Evolutionary conservation across 2,329 filamentous ascomycete species (phyloP).

Genomic region (Aureobasidium namibiae): DNA sequence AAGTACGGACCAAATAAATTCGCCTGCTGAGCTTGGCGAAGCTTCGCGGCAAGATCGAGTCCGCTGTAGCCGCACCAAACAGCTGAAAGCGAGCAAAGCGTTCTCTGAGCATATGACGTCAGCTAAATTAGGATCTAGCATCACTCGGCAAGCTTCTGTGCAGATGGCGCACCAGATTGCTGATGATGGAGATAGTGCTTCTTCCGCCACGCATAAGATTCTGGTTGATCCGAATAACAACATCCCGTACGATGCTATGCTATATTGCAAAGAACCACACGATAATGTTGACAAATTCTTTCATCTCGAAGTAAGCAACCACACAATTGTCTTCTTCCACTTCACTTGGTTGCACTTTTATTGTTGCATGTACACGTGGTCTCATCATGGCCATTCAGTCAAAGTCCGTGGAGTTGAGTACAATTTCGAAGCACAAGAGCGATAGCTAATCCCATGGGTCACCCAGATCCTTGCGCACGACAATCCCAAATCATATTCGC

Average conservation of each 20-base stretch:
- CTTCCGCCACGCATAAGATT: background rate
- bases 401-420: background rate
- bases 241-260: background rate
- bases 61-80: background rate
- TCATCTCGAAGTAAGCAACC: background rate
- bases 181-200: background rate
- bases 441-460: background rate
- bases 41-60: background rate
- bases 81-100: background rate
- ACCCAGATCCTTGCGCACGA: background rate
- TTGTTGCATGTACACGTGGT: background rate
- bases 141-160: background rate
- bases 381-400: background rate
- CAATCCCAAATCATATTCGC: background rate
- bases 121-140: background rate
- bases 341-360: background rate
- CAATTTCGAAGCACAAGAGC: background rate
- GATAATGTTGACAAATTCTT: background rate
- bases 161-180: background rate
- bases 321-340: background rate
- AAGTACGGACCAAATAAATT: background rate
- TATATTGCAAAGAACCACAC: background rate
- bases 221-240: background rate
- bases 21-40: background rate
- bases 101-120: background rate